Conservation (phyloP, 2,329 filamentous ascomycete genomes). For the Metarhizium sp. region DNA sequence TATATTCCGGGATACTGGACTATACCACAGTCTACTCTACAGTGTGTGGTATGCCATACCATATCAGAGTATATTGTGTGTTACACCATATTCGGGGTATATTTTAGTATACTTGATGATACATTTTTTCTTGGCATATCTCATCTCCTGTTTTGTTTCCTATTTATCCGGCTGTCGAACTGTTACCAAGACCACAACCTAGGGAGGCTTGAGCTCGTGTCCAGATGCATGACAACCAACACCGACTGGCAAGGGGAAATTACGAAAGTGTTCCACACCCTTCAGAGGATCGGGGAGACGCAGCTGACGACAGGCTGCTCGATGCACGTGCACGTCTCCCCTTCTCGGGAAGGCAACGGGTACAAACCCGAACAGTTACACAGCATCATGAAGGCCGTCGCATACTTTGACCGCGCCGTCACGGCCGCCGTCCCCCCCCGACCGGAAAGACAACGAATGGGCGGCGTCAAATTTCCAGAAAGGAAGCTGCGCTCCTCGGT, state of each 20-base stretch:
- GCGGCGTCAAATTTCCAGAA: not conserved
- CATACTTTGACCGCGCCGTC: not conserved
- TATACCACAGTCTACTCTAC: no score
- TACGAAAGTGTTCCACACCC: not conserved
- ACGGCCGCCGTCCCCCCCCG: not conserved
- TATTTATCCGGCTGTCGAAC: not conserved
- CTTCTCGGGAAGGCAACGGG: not conserved
- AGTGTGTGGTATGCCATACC: no score
- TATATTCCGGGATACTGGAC: no score
- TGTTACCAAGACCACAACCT: not conserved
- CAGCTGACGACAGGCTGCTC: not conserved
- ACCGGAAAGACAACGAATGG: not conserved
- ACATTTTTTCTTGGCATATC: no score
- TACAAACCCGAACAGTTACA: not conserved
- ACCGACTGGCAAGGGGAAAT: not conserved
- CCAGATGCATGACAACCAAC: not conserved
- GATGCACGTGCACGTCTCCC: not conserved
- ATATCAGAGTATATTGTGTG: no score
- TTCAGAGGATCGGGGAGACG: not conserved
- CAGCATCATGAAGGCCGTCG: not conserved
- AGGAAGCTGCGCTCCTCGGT: not conserved
- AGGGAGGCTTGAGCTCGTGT: not conserved
- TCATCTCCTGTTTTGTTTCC: no score
- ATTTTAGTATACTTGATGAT: no score
- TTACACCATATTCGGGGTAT: no score